Base-by-base conservation (phyloP, 75 land plant species). In the Isoetes taiwanensis region DNA sequence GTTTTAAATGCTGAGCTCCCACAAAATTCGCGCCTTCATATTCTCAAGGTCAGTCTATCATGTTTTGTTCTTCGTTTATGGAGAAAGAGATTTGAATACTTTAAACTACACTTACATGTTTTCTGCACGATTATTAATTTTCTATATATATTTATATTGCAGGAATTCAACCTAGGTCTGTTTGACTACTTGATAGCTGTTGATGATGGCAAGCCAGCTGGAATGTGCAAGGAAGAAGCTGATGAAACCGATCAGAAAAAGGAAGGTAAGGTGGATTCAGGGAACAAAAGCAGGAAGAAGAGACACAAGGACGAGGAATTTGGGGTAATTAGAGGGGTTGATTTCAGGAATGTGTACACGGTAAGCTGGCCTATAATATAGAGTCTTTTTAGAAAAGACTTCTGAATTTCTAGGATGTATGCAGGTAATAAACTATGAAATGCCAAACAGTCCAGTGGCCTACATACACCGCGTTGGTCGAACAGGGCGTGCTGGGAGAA, bases 281-380 rank as follows among this genome's bases (percentile, higher is more conserved):
- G 64, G 63, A 46, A 60, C 71, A 0, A 87, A 70, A 70, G 78
- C 72, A 52, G 41, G 21, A n/a, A 38, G 1, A 80, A 77, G 63
- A 72, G 31, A 39, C 69, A 60, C 4, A 34, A 70, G 30, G 97
- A 91, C 30, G 38, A 85, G 56, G 97, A 91, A 69, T 91, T 87
- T 79, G 97, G 97, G 34, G 97, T 91, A 5, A 88, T 91, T n/a
- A 75, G 95, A 62, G 97, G 97, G 48, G 78, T 91, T 54, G 95
- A 91, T 65, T 91, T 91, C 69, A 91, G 87, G 65, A 78, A 87
- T 66, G 97, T 91, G 28, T 71, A 65, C 26, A 91, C 97, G 62
- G 97, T 91, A 70, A 21, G 39, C 21, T 11, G 28, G 59, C 17
- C 35, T n/a, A n/a, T n/a, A n/a, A n/a, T n/a, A n/a, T n/a, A n/a